These are phyloP conservation scores for Arabidopsis lyrata DNA, from an alignment of 441 rosid species.

Conservation along the genomic window DNA sequence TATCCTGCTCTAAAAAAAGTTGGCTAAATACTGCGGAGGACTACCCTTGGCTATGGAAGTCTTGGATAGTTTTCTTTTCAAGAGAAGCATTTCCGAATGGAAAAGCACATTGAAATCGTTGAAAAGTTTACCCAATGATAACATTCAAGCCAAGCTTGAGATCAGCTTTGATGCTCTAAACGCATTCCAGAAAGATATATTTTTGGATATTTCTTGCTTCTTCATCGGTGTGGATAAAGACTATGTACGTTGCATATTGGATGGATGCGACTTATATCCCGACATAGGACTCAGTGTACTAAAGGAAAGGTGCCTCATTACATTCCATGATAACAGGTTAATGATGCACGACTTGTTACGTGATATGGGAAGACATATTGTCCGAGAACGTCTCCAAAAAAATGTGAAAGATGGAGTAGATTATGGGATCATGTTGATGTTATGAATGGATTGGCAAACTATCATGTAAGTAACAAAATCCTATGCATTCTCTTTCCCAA, in stretches of 20 bases:
- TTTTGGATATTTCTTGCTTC: conserved; percentile 52
- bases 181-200: conserved; percentile 1
- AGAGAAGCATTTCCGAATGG: conserved; percentile 35
- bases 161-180: conserved; percentile 45
- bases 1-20: not conserved
- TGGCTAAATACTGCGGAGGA: conserved; percentile 24
- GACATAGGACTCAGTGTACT: conserved; percentile 31
- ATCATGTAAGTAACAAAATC: not conserved
- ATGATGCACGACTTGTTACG: conserved; percentile 41
- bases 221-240: conserved; percentile 36
- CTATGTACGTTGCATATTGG: conserved; percentile 25
- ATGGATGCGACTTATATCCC: conserved; percentile 34
- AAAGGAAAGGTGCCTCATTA: conserved; percentile 22
- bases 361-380: conserved; percentile 37
- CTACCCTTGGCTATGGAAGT: conserved; percentile 46
- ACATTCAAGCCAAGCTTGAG: conserved; percentile 34
- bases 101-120: conserved; percentile 37
- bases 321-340: conserved; percentile 12
- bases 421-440: conserved; percentile 31
- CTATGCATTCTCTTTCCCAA: not conserved
- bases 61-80: conserved; percentile 29
- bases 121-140: conserved; percentile 10
- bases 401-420: conserved; percentile 26
- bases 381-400: conserved; percentile 8
- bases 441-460: not conserved